Percentiles rank a stretch among this genome's conserved stretches.
phyloP scores from a whole-genome alignment of 148 eudicot genomes.

The Rhododendron henanense region DNA sequence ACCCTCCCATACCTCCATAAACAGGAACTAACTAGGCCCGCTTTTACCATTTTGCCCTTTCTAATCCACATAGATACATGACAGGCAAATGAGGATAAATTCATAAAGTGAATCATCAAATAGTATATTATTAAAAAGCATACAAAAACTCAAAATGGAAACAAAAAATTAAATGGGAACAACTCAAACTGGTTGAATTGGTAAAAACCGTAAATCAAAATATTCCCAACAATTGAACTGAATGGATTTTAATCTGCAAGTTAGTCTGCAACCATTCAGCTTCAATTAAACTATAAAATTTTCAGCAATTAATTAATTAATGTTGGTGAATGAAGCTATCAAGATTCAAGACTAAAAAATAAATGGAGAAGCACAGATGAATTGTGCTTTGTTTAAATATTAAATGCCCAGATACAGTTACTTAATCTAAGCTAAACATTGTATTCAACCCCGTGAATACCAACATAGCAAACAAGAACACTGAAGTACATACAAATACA shows the following conservation, averaged over 20 bases:
- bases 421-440: neutral
- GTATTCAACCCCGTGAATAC: neutral
- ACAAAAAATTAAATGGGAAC: neutral
- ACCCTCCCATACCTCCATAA: neutral
- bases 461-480: neutral
- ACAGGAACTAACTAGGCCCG: neutral
- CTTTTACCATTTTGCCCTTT: neutral
- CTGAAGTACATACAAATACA: neutral
- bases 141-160: neutral
- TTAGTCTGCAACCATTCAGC: neutral
- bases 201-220: too few species aligned
- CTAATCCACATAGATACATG: neutral
- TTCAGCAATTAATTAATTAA: neutral
- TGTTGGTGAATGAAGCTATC: neutral
- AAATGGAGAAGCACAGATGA: neutral
- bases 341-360: neutral
- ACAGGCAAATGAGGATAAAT: neutral
- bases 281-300: neutral
- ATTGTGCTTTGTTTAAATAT: neutral
- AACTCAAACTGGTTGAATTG: neutral
- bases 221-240: neutral
- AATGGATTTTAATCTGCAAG: neutral
- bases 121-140: neutral
- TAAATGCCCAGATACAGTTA: neutral
- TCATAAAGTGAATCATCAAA: neutral